Conservation (phyloP, 1,284 basidiomycete genomes). For the Phlebopus sp. region DNA sequence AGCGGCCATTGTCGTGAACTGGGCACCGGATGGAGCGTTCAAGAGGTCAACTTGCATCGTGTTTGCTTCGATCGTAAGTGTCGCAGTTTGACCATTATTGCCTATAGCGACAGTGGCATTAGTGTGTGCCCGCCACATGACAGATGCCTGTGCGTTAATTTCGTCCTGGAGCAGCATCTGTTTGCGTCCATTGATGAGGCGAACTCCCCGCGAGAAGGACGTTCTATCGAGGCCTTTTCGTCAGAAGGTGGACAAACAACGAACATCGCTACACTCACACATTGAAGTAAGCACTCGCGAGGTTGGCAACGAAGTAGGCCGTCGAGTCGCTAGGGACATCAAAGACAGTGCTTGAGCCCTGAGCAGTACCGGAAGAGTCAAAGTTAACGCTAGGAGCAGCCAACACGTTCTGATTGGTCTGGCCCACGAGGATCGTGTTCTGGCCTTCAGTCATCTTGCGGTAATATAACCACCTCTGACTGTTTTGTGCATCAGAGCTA, state of each 20-base stretch:
- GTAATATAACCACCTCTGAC: slow-evolving; percentile 87
- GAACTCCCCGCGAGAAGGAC: slow-evolving; percentile 83
- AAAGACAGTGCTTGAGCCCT: slow-evolving; percentile 79
- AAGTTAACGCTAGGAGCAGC: slow-evolving; percentile 62
- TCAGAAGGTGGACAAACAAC: slow-evolving; percentile 11
- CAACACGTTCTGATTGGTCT: slow-evolving; percentile 77
- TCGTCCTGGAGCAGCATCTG: slow-evolving; percentile 95
- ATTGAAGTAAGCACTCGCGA: slow-evolving; percentile 78
- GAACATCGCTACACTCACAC: slow-evolving; percentile 48
- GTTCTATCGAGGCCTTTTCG: slow-evolving; percentile 35
- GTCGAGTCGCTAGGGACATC: slow-evolving; percentile 65
- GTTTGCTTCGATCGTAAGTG: slow-evolving; percentile 46
- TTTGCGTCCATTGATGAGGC: slow-evolving; percentile 80
- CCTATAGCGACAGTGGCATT: slow-evolving; percentile 65
- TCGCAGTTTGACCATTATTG: slow-evolving; percentile 54
- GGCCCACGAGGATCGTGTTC: slow-evolving; percentile 86
- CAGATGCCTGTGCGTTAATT: slow-evolving; percentile 52
- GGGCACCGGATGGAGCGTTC: slow-evolving; percentile 59
- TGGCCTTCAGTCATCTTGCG: slow-evolving; percentile 96
- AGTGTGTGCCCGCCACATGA: slow-evolving; percentile 96
- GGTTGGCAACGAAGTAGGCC: slow-evolving; percentile 81
- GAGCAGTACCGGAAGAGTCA: slow-evolving; percentile 62
- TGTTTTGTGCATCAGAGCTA: slow-evolving; percentile 61
- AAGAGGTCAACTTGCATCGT: slow-evolving; percentile 50
- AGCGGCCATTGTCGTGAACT: slow-evolving; percentile 48